phyloP scores from a whole-genome alignment of 805 yeast genomes.

The Barnettozyma salicaria region DNA sequence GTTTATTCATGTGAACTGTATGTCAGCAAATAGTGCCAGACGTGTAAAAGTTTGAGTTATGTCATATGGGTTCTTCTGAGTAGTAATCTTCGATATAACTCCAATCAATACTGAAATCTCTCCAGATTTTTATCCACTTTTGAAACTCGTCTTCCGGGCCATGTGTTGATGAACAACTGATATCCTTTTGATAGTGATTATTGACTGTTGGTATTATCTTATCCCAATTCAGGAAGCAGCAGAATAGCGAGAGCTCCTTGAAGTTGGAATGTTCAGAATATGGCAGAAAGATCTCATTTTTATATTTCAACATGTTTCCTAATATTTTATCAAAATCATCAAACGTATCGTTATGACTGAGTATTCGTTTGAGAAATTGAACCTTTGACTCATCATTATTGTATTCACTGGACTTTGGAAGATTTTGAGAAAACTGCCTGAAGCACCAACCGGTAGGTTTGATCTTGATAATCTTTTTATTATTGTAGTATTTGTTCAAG shows the following conservation, averaged over 20 bases:
- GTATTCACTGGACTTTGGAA: neutral
- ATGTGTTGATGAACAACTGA: neutral
- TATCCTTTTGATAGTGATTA: slow-evolving; percentile 25
- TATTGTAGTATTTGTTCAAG: slow-evolving; percentile 22
- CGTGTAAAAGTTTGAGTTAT: no score
- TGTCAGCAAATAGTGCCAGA: slow-evolving; percentile 6
- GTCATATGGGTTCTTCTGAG: slow-evolving; percentile 2
- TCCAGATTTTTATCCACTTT: slow-evolving; percentile 21
- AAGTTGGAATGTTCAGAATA: slow-evolving; percentile 94
- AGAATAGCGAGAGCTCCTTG: slow-evolving; percentile 67
- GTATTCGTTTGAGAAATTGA: slow-evolving; percentile 1
- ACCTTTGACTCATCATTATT: slow-evolving; percentile 1
- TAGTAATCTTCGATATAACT: slow-evolving; percentile 7
- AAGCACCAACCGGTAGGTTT: slow-evolving; percentile 93
- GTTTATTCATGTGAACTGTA: neutral
- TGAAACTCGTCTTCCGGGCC: slow-evolving; percentile 6
- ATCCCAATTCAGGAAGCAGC: slow-evolving; percentile 42
- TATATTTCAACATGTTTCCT: slow-evolving; percentile 29
- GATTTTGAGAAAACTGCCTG: slow-evolving; percentile 22
- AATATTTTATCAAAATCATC: slow-evolving; percentile 6
- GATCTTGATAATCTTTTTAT: slow-evolving; percentile 50
- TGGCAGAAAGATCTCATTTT: slow-evolving; percentile 42
- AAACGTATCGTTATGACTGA: neutral
- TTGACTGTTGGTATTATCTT: slow-evolving; percentile 78
- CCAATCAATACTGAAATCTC: slow-evolving; percentile 6